These are phyloP conservation scores for Nymphaea thermarum DNA, from an alignment of 164 flowering plant species.

Conservation along the genomic window DNA sequence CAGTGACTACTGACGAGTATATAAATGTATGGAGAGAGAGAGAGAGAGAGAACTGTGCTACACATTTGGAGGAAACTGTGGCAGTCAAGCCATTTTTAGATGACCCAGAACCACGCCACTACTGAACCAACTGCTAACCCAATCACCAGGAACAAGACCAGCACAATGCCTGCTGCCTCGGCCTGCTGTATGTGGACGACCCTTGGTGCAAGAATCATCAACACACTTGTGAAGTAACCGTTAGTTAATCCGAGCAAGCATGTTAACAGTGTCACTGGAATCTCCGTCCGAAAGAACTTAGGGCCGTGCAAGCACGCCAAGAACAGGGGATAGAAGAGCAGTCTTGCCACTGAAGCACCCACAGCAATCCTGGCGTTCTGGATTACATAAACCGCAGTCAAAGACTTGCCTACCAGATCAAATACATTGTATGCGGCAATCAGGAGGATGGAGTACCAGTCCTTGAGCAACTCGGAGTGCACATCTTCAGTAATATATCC, in stretches of 20 bases:
- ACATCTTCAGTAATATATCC: constrained; percentile 95
- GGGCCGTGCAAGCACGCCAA: constrained; percentile 91
- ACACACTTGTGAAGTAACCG: constrained; percentile 76
- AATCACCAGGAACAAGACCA: constrained; percentile 63
- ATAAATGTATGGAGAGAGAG: too few species aligned
- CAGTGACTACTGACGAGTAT: too few species aligned
- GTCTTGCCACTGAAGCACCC: constrained; percentile 47
- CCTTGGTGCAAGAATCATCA: constrained; percentile 87
- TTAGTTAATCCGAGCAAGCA: constrained; percentile 82
- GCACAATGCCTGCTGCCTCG: constrained; percentile 74
- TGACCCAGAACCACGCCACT: constrained; percentile 91
- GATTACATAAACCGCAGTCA: constrained; percentile 61
- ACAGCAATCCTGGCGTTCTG: constrained; percentile 59
- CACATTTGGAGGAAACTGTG: too few species aligned
- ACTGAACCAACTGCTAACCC: constrained; percentile 80
- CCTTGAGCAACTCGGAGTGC: constrained; percentile 58
- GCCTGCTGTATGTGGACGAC: constrained; percentile 63
- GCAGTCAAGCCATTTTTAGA: constrained; percentile 16
- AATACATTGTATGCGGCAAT: constrained; percentile 76
- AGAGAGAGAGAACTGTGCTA: too few species aligned
- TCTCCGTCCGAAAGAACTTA: constrained; percentile 60
- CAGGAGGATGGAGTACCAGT: constrained; percentile 84
- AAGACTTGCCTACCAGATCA: constrained; percentile 76
- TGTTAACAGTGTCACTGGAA: constrained; percentile 71
- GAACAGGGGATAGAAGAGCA: constrained; percentile 78